Percentiles rank a stretch among this genome's conserved stretches.
phyloP scores from a whole-genome alignment of 2,329 filamentous ascomycete genomes.

The Fusarium compactum region DNA sequence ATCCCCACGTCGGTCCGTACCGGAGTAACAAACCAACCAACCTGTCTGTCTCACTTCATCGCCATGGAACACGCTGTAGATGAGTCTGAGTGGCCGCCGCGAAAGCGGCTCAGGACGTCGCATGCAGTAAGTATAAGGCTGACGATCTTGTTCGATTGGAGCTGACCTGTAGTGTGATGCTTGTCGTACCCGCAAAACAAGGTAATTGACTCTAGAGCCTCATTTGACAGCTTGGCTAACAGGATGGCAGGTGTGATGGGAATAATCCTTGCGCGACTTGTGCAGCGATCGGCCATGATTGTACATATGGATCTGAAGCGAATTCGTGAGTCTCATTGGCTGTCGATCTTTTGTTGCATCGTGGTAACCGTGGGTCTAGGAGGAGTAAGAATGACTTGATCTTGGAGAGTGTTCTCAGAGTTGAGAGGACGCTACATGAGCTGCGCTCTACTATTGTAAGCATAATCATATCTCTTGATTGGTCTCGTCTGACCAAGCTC shows the following conservation, averaged over 20 bases:
- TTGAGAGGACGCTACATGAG: constrained; percentile 61
- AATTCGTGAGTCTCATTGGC: constrained; percentile 54
- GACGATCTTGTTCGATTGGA: neutral
- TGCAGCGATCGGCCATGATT: constrained; percentile 52
- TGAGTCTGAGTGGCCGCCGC: constrained; percentile 49
- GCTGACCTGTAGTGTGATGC: constrained; percentile 57
- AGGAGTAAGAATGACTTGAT: constrained; percentile 65
- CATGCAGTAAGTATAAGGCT: constrained; percentile 53
- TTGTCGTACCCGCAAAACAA: constrained; percentile 61
- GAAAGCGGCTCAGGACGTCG: constrained; percentile 58
- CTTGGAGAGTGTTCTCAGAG: constrained; percentile 61
- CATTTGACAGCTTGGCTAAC: constrained; percentile 17
- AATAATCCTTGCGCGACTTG: constrained; percentile 59
- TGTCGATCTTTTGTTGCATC: neutral
- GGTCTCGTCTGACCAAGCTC: neutral
- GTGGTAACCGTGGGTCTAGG: constrained; percentile 42
- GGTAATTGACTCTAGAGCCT: constrained; percentile 48
- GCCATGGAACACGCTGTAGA: constrained; percentile 43
- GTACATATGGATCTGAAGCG: constrained; percentile 58
- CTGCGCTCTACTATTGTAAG: constrained; percentile 57
- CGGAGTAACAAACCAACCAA: constrained; percentile 43
- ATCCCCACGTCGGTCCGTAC: constrained; percentile 49
- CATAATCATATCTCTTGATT: neutral
- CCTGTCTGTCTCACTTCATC: constrained; percentile 5
- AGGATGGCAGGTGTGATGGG: constrained; percentile 58